Evolutionary conservation across 139 green algal species (phyloP), one percentile per base, ranked within the genome.

Genomic region (Edaphochlamys debaryana): DNA sequence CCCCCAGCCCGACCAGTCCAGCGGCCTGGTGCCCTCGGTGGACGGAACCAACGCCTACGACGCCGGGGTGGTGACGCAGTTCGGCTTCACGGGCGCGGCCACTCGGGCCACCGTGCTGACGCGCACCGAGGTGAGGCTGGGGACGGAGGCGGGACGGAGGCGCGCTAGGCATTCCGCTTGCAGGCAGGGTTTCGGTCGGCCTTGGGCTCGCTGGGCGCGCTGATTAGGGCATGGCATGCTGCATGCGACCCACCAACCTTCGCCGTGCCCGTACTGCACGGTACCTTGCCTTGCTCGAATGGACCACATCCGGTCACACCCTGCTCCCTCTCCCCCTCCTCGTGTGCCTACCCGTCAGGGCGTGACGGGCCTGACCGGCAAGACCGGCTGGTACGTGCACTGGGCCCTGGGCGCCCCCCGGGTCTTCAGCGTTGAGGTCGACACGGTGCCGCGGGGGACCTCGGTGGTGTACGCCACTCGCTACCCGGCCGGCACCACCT

Each of bases 401-500:
- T 67, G 60, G 60, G 13, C 30, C n/a, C 60, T 67, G 60, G 60
- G 60, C n/a, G 60, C 60, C n/a, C 60, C 60, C 30, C 37, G 38
- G 60, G 38, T 2, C 5, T 25, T 67, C 27, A 1, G 30, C n/a
- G 4, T 67, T 0, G n/a, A n/a, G 25, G 41, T 91, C 7, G 85
- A 67, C 11, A 77, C 86, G 56, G 17, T 92, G 20, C 84, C 84
- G 1, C 25, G 37, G 2, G 80, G 86, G 2, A 86, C 71, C n/a
- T 72, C 69, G 45, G 73, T 92, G 20, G 62, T 92, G 27, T 88
- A 83, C 58, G 77, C 86, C 27, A 86, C 84, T 17, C 86, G 89
- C 76, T 92, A 87, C 80, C 89, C 89, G 6, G 22, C 52, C 52
- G 83, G 83, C 52, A 87, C 75, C 7, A 69, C 67, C 20, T 84